Percentiles rank a stretch among this genome's conserved stretches.
phyloP scores from a whole-genome alignment of 441 rosid genomes.

The Isatis lusitanica region DNA sequence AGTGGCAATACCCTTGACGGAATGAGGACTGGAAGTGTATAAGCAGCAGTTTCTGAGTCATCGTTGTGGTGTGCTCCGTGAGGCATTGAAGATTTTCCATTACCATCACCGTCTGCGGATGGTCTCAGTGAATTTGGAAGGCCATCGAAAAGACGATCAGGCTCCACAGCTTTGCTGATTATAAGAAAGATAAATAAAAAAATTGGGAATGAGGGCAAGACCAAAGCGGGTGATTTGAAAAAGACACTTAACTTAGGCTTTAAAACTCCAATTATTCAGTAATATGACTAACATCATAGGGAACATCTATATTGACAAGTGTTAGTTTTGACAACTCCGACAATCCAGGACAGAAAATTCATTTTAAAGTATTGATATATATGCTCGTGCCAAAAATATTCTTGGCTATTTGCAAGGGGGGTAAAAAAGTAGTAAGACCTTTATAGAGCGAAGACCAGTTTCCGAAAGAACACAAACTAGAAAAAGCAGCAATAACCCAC shows the following conservation, averaged over 20 bases:
- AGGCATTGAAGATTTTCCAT: constrained; percentile 46
- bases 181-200: constrained; percentile 4
- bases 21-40: constrained; percentile 78
- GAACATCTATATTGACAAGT: not conserved
- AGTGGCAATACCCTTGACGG: constrained; percentile 86
- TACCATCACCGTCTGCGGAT: constrained; percentile 58
- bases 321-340: not conserved
- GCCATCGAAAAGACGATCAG: constrained; percentile 93
- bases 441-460: not conserved
- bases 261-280: not conserved
- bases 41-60: constrained; percentile 58
- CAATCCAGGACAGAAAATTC: not conserved
- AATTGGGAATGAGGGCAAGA: constrained; percentile 13
- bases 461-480: not conserved
- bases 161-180: constrained; percentile 89
- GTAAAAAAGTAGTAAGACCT: not conserved
- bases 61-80: constrained; percentile 59
- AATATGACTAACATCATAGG: not conserved
- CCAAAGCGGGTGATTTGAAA: not conserved
- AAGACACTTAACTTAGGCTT: not conserved
- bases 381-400: not conserved
- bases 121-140: constrained; percentile 93
- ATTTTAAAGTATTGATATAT: not conserved
- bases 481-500: not conserved
- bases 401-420: not conserved